phyloP scores from a whole-genome alignment of 805 yeast species.

The Lipomyces sp. region DNA sequence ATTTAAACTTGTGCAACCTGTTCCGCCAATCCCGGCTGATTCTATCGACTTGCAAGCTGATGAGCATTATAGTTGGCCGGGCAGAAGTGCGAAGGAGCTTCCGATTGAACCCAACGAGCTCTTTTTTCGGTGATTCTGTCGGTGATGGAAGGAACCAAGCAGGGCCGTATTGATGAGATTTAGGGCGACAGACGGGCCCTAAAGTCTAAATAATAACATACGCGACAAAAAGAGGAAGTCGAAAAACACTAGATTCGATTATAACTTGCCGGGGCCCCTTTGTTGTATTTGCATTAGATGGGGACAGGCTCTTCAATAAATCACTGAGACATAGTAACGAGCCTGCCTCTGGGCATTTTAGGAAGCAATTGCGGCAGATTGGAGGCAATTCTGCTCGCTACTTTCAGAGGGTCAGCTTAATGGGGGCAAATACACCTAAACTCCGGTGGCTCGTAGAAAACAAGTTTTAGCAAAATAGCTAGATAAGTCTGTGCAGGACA shows the following conservation, averaged over 20 bases:
- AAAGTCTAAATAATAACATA: background rate
- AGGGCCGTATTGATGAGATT: too few species aligned
- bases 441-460: background rate
- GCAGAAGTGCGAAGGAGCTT: too few species aligned
- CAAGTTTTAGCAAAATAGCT: too few species aligned
- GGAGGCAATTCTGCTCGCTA: background rate
- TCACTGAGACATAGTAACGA: background rate
- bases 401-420: background rate
- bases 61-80: too few species aligned
- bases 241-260: background rate
- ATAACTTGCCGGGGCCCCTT: background rate
- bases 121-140: too few species aligned
- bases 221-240: background rate
- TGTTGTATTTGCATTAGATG: background rate
- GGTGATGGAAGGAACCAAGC: too few species aligned
- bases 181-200: background rate
- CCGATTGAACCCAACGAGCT: too few species aligned
- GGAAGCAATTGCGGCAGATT: background rate
- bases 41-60: too few species aligned
- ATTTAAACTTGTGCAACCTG: too few species aligned
- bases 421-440: background rate
- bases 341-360: background rate
- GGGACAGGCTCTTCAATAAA: too few species aligned
- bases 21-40: too few species aligned
- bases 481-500: too few species aligned